Conservation (phyloP, 306 rosid species). For the Malus asiatica region DNA sequence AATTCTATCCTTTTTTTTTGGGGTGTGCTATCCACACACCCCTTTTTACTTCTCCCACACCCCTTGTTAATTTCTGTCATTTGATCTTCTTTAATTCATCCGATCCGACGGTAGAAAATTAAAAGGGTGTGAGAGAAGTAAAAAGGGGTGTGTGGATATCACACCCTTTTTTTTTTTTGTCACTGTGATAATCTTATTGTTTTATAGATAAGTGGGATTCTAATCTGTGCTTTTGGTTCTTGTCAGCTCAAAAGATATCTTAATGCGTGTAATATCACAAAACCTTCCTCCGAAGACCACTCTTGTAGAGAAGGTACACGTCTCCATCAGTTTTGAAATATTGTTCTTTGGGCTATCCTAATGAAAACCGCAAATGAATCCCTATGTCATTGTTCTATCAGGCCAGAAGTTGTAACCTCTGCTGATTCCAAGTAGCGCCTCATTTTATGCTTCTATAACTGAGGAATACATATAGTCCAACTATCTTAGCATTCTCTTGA, state of each 20-base stretch:
- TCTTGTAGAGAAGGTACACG: slow-evolving; percentile 72
- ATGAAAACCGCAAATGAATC: not conserved
- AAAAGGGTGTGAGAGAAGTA: too few species aligned
- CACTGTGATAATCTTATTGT: not conserved
- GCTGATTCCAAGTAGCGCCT: not conserved
- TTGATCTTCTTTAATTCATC: too few species aligned
- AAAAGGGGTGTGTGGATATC: too few species aligned
- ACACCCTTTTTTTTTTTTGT: too few species aligned
- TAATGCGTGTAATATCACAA: slow-evolving; percentile 88
- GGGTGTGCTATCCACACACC: too few species aligned
- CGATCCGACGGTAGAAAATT: too few species aligned
- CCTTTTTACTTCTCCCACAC: too few species aligned
- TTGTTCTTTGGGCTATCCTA: not conserved
- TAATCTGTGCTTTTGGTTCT: slow-evolving; percentile 9
- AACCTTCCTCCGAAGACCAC: slow-evolving; percentile 68
- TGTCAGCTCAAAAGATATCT: slow-evolving; percentile 81
- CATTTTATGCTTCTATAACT: not conserved
- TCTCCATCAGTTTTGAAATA: slow-evolving; percentile 13
- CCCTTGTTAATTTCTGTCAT: too few species aligned
- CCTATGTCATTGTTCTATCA: not conserved
- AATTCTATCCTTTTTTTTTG: not conserved
- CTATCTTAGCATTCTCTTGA: slow-evolving; percentile 4
- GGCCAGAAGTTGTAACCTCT: not conserved
- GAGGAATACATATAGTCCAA: not conserved
- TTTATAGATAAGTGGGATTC: not conserved